Percentiles rank a stretch among this genome's conserved stretches.
These are phyloP conservation scores for Mycosphaerella arachidis DNA, from an alignment of 2,329 filamentous ascomycete species.

Conservation along the genomic window DNA sequence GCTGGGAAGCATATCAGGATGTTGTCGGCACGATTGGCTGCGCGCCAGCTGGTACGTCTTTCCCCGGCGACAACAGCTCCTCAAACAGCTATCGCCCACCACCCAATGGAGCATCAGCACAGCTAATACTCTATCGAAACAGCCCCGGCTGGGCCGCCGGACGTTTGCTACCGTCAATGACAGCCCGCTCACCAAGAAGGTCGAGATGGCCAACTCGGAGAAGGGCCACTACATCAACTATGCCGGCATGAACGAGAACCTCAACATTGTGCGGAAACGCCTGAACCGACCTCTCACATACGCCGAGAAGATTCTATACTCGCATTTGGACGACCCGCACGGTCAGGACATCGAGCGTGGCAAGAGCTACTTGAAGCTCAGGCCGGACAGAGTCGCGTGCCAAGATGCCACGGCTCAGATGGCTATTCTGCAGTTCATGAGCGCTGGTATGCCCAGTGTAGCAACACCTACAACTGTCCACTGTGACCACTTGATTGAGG, in stretches of 20 bases:
- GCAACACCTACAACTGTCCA: constrained; percentile 94
- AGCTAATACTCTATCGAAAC: constrained; percentile 18
- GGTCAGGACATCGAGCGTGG: constrained; percentile 95
- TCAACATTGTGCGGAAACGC: constrained; percentile 79
- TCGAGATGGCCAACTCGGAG: constrained; percentile 96
- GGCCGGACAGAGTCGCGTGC: constrained; percentile 95
- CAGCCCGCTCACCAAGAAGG: constrained; percentile 86
- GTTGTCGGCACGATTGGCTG: constrained; percentile 36
- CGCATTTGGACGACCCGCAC: constrained; percentile 94
- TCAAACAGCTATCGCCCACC: neutral
- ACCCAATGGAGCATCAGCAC: constrained; percentile 6
- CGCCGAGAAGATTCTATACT: constrained; percentile 98
- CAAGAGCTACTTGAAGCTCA: constrained; percentile 90
- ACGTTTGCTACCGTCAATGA: constrained; percentile 80
- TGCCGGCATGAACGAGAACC: constrained; percentile 97
- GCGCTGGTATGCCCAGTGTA: constrained; percentile 89
- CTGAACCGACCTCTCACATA: constrained; percentile 91
- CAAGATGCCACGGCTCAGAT: constrained; percentile 99
- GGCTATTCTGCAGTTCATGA: constrained; percentile 99
- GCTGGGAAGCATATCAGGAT: constrained; percentile 28
- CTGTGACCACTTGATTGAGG: constrained; percentile 99
- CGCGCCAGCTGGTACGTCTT: constrained; percentile 38
- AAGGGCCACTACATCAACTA: constrained; percentile 98
- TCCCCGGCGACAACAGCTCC: constrained; percentile 15
- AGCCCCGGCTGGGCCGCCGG: constrained; percentile 47